Conservation (phyloP, 2,329 filamentous ascomycete genomes). For the Fusarium incarnatum region DNA sequence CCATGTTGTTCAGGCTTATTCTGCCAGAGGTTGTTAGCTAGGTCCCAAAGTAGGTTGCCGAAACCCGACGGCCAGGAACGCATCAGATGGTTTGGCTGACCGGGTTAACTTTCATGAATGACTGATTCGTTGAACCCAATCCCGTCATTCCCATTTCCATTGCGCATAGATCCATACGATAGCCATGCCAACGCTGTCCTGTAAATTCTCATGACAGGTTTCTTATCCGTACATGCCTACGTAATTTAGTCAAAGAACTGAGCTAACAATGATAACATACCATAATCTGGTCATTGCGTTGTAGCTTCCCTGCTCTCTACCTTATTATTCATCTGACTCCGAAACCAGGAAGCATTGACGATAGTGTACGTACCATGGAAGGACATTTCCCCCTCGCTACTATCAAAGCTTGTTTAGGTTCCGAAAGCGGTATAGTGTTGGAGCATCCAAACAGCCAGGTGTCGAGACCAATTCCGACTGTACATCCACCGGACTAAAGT, state of each 20-base stretch:
- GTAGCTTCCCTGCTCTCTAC: not conserved
- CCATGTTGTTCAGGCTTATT: not conserved
- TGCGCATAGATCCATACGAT: constrained; percentile 6
- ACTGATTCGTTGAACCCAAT: constrained; percentile 6
- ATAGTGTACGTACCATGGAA: not conserved
- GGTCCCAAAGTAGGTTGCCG: not conserved
- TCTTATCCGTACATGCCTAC: not conserved
- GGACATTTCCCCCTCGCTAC: not conserved
- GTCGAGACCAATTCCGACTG: constrained; percentile 33
- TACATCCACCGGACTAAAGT: constrained; percentile 1
- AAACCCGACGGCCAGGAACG: not conserved
- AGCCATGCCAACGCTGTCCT: constrained; percentile 9
- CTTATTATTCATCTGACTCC: not conserved
- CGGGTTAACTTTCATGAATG: constrained; percentile 4
- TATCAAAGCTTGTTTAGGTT: constrained; percentile 21
- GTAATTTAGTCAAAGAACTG: not conserved
- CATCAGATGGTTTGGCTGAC: not conserved
- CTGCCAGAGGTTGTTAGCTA: not conserved
- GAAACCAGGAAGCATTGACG: not conserved
- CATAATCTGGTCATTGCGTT: not conserved
- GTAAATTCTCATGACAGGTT: not conserved
- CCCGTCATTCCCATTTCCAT: constrained; percentile 2
- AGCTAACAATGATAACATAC: not conserved
- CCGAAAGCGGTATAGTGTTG: constrained; percentile 27
- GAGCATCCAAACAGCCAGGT: constrained; percentile 31